A percentile compares a stretch with the other conserved stretches of the same genome.
Evolutionary conservation across 257 asterid genomes (phyloP).

Genomic region (Verbascum thapsus): DNA sequence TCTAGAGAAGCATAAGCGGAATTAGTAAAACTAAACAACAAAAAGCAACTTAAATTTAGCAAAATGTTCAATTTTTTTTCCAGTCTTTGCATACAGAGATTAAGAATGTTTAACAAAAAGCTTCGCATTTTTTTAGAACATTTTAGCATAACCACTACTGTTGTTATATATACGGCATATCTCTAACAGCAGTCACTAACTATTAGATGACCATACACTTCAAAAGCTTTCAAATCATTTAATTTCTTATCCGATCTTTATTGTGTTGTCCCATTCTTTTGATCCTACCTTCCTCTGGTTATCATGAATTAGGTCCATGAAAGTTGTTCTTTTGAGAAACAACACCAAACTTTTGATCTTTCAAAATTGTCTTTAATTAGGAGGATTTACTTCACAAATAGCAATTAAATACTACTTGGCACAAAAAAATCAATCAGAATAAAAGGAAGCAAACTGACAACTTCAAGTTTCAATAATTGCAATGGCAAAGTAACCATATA

Average conservation of each 20-base stretch:
- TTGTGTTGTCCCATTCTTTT: not conserved
- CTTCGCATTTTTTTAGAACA: not conserved
- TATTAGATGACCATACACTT: not conserved
- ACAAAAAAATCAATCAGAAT: slow-evolving; percentile 7
- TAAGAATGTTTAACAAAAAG: not conserved
- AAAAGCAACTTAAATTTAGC: no score
- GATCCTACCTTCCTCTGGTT: not conserved
- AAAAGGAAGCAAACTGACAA: not conserved
- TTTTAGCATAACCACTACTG: not conserved
- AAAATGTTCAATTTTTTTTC: no score
- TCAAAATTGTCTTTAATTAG: not conserved
- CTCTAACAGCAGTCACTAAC: slow-evolving; percentile 2
- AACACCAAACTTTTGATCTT: not conserved
- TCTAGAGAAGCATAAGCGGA: no score
- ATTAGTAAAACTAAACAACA: no score
- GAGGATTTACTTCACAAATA: not conserved
- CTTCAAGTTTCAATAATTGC: not conserved
- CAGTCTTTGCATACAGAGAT: no score
- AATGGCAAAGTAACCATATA: no score
- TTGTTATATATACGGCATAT: not conserved
- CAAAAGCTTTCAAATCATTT: not conserved
- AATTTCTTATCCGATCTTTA: not conserved
- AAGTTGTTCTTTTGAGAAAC: not conserved
- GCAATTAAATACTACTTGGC: slow-evolving; percentile 4
- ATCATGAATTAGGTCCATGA: not conserved